Percentiles rank a stretch among this genome's conserved stretches.
Evolutionary conservation across 169 alveolate genomes (phyloP).

Genomic region (Haemoproteus tartakovskyi): DNA sequence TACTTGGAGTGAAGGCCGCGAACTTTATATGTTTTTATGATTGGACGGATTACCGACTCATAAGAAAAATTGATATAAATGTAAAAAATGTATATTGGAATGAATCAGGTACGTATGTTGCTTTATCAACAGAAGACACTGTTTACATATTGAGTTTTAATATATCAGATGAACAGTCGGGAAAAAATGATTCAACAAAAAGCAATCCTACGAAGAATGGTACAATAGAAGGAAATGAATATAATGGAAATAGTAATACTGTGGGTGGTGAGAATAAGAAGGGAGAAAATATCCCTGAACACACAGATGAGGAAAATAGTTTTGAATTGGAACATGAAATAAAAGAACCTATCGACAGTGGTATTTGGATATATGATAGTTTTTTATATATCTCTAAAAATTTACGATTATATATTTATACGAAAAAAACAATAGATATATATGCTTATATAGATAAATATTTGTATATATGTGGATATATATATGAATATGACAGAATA

Average conservation of each 20-base stretch:
- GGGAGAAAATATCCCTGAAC: slow-evolving; percentile 3
- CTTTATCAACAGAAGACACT: slow-evolving; percentile 69
- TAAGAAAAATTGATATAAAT: slow-evolving; percentile 44
- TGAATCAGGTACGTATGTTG: slow-evolving; percentile 68
- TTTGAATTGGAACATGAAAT: slow-evolving; percentile 73
- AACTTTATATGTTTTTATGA: slow-evolving; percentile 93
- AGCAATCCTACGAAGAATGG: neutral
- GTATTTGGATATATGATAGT: slow-evolving; percentile 83
- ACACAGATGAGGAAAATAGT: slow-evolving; percentile 60
- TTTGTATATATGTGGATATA: slow-evolving; percentile 80
- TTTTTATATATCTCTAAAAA: slow-evolving; percentile 77
- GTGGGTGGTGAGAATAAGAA: neutral
- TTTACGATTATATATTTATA: slow-evolving; percentile 77
- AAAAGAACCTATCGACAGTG: slow-evolving; percentile 79
- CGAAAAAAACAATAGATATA: slow-evolving; percentile 78
- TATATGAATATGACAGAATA: slow-evolving; percentile 75
- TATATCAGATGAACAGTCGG: slow-evolving; percentile 5
- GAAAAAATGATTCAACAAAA: neutral
- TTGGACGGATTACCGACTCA: slow-evolving; percentile 84
- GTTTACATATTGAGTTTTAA: slow-evolving; percentile 70
- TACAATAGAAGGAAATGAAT: neutral
- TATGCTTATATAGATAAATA: slow-evolving; percentile 79
- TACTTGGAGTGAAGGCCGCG: slow-evolving; percentile 85
- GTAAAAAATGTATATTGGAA: slow-evolving; percentile 76
- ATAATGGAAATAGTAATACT: neutral